Base-by-base conservation (phyloP, 495 filamentous ascomycete species). In the Peziza echinospora region DNA sequence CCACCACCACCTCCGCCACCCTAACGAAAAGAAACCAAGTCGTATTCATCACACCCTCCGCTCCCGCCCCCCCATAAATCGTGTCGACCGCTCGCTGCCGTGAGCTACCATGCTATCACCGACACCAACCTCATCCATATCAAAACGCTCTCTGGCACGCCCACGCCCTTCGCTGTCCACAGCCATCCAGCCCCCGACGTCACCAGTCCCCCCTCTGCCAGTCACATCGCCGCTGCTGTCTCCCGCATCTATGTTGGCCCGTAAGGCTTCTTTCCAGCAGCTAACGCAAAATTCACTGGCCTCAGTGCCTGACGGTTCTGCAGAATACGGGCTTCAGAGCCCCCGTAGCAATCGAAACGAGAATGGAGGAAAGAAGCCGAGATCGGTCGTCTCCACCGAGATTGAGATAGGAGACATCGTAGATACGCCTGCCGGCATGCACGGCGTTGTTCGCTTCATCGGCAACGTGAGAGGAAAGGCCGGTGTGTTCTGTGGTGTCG, bases 341-440 rank as follows among this genome's bases (percentile, higher is more conserved):
- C 50, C 52, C 10, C 49, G 47, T 1, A 56, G 52, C 41, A 49
- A 46, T 8, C 40, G 39, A 41, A 46, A 46, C 30, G 53, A 49
- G 21, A 49, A 52, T 23, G 49, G 48, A 26, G 30, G 13, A 13
- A 37, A 37, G 19, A 37, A 37, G 19, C n/a, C n/a, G n/a, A n/a
- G n/a, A n/a, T 37, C 30, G 19, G 19, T 37, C 30, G 19, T 13
- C 19, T 51, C 48, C 6, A 58, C 56, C 19, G 77, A 78, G 34
- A 65, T 91, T 51, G 70, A 78, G 54, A 71, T 94, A 28, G 91
- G 91, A 40, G 91, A 96, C 60, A 64, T 71, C 46, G 89, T 99
- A 45, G 86, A 96, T 49, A 87, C 94, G 44, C 89, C 89, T 5
- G 91, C 89, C 8, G 84, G 77, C 54, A 94, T 99, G 87, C 66